phyloP scores from a whole-genome alignment of 129 eudicot species.

The Pulicaria dysenterica region DNA sequence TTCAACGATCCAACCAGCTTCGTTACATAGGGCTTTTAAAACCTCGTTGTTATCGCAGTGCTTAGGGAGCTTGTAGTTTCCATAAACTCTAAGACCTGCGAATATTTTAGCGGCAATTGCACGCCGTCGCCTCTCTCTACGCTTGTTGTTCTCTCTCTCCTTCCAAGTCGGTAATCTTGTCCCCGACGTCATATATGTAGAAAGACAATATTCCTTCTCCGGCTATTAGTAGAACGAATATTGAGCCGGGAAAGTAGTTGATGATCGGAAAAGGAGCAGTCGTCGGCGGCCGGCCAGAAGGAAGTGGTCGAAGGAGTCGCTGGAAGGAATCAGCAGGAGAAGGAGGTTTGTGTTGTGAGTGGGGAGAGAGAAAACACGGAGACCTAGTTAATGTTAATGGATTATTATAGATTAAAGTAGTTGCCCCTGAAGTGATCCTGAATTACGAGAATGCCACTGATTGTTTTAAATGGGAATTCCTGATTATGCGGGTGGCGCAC shows the following conservation, averaged over 20 bases:
- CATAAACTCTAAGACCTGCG: constrained; percentile 81
- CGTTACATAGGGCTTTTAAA: constrained; percentile 81
- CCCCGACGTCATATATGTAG: constrained; percentile 68
- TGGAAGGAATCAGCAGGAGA: neutral
- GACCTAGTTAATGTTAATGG: constrained; percentile 26
- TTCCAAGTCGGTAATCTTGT: constrained; percentile 94
- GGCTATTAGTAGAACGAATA: neutral
- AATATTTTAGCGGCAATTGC: constrained; percentile 98
- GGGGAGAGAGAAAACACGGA: neutral
- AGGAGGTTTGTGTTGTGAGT: constrained; percentile 15
- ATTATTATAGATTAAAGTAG: neutral
- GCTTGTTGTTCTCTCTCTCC: constrained; percentile 95
- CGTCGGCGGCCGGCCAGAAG: constrained; percentile 28
- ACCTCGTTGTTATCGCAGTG: constrained; percentile 98
- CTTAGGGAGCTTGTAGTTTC: constrained; percentile 87
- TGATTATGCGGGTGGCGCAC: constrained; percentile 28
- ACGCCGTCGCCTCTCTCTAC: constrained; percentile 87
- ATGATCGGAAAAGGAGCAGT: constrained; percentile 19
- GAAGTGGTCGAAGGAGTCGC: neutral
- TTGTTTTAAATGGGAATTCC: neutral
- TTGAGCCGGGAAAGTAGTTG: neutral
- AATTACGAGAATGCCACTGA: constrained; percentile 31
- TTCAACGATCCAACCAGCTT: constrained; percentile 97
- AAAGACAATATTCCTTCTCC: neutral
- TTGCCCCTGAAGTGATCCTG: neutral